Conservation (phyloP, 345 rosid genomes). For the Odontarrhena argentea region DNA sequence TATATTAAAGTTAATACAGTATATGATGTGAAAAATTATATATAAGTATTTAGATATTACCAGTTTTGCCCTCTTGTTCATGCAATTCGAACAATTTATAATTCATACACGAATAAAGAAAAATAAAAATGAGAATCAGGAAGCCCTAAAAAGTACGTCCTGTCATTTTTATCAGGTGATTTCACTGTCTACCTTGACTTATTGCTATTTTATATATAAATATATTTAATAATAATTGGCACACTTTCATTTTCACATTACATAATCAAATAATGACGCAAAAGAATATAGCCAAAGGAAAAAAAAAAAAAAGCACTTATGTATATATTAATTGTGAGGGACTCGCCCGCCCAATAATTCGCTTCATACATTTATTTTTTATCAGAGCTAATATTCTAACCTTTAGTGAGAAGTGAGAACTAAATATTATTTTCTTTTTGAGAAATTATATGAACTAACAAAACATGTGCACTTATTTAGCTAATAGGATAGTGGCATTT, state of each 20-base stretch:
- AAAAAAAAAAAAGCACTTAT: not conserved
- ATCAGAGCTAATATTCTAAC: not conserved
- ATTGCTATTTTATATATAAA: slow-evolving; percentile 21
- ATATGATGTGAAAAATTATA: not conserved
- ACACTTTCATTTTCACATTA: slow-evolving; percentile 27
- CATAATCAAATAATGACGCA: slow-evolving; percentile 12
- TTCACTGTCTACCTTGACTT: slow-evolving; percentile 40
- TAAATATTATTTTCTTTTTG: not conserved
- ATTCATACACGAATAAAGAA: slow-evolving; percentile 27
- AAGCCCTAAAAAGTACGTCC: slow-evolving; percentile 43
- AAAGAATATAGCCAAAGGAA: slow-evolving; percentile 12
- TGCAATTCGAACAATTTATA: slow-evolving; percentile 22
- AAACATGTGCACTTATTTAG: too few relatives aligned
- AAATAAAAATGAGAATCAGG: slow-evolving; percentile 16
- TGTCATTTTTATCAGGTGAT: slow-evolving; percentile 48
- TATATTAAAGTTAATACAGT: not conserved
- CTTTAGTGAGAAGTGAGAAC: not conserved
- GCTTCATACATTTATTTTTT: too few relatives aligned
- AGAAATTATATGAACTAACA: too few relatives aligned
- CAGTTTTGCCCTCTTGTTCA: slow-evolving; percentile 26
- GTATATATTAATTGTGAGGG: not conserved
- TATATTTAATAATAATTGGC: not conserved
- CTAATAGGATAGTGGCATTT: too few relatives aligned
- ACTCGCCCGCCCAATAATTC: not conserved
- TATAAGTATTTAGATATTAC: not conserved